Conservation (phyloP, 108 stramenopile species). For the Cylindrotheca fusiformis region DNA sequence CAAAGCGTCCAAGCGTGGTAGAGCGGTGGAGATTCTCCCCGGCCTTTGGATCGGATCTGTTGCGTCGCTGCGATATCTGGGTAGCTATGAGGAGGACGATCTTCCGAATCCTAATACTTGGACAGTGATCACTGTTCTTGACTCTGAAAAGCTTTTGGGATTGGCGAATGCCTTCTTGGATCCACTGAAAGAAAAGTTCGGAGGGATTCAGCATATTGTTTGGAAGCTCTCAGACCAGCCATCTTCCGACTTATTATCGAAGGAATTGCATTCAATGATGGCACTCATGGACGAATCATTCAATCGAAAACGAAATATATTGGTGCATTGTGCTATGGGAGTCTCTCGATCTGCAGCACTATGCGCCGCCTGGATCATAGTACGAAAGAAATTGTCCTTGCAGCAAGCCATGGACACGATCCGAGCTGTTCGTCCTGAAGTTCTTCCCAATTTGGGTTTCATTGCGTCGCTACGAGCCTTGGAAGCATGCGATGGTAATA, state of each 20-base stretch:
- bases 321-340: constrained; percentile 53
- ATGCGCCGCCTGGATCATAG: constrained; percentile 42
- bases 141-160: constrained; percentile 1
- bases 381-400: constrained; percentile 15
- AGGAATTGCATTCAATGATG: constrained; percentile 10
- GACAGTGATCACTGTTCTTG: constrained; percentile 28
- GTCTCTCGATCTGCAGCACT: constrained; percentile 38
- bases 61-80: constrained; percentile 11
- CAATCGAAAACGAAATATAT: not conserved
- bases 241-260: constrained; percentile 20
- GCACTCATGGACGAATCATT: constrained; percentile 19
- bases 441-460: constrained; percentile 42
- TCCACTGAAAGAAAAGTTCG: not conserved
- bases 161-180: constrained; percentile 1
- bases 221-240: constrained; percentile 33
- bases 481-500: constrained; percentile 19
- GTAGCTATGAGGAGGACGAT: not conserved
- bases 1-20: too few species aligned
- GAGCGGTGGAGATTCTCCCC: constrained; percentile 14
- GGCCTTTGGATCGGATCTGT: constrained; percentile 33
- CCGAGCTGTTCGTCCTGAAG: constrained; percentile 25
- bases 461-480: constrained; percentile 29
- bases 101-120: constrained; percentile 2
- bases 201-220: constrained; percentile 16
- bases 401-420: constrained; percentile 29